These are phyloP conservation scores for Sordariomycetes sp. DNA, from an alignment of 2,329 filamentous ascomycete genomes.

Conservation along the genomic window DNA sequence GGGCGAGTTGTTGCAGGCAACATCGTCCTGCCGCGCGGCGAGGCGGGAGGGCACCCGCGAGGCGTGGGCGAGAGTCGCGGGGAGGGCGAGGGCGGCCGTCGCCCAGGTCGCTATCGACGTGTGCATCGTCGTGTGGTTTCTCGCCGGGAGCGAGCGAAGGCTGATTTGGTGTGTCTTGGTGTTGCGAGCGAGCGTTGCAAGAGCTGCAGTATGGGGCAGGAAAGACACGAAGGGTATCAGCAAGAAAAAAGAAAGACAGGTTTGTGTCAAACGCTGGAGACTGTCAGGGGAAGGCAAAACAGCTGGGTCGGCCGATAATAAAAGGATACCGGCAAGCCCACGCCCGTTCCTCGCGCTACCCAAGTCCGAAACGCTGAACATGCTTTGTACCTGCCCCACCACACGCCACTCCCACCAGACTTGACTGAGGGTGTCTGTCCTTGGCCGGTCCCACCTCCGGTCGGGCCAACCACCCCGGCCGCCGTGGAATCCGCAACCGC, in stretches of 20 bases:
- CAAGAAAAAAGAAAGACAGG: not conserved
- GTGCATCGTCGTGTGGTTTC: not conserved
- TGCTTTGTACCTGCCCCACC: not conserved
- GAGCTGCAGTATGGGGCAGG: not conserved
- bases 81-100: constrained; percentile 13
- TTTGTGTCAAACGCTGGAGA: not conserved
- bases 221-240: not conserved
- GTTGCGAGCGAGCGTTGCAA: not conserved
- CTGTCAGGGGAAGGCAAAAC: not conserved
- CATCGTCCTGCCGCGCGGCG: constrained; percentile 5
- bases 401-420: not conserved
- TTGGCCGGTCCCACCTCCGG: not conserved
- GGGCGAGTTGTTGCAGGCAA: constrained; percentile 73
- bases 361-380: not conserved
- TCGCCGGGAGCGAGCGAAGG: not conserved
- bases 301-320: not conserved
- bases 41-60: constrained; percentile 1
- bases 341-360: not conserved
- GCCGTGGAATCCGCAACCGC: not conserved
- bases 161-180: not conserved
- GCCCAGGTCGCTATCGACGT: not conserved
- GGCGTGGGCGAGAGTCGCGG: constrained; percentile 8
- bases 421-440: not conserved
- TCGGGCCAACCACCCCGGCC: not conserved
- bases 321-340: not conserved